Percentiles rank a stretch among this genome's conserved stretches.
Evolutionary conservation across 768 basidiomycete species (phyloP).

Genomic region (Jaapia argillacea): DNA sequence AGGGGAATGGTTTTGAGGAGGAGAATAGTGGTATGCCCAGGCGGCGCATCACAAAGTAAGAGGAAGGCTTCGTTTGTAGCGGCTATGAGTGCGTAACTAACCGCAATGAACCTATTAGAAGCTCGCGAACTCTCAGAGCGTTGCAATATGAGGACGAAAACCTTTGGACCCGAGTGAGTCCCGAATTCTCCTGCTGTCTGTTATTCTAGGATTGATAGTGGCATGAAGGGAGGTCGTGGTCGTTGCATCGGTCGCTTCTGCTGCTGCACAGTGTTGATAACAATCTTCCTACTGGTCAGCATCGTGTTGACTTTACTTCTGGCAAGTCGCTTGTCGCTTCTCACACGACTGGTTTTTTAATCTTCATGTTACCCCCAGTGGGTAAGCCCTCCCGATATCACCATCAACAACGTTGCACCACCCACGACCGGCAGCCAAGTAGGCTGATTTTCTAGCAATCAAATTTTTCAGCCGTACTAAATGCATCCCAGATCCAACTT

Average conservation of each 20-base stretch:
- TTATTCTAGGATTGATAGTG: constrained; percentile 29
- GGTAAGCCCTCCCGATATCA: constrained; percentile 64
- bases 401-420: constrained; percentile 38
- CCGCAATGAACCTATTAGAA: background rate
- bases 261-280: constrained; percentile 64
- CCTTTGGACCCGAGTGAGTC: constrained; percentile 10
- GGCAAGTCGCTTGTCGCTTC: constrained; percentile 29
- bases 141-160: constrained; percentile 9
- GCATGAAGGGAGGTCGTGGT: constrained; percentile 45
- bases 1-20: constrained; percentile 11
- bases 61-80: background rate
- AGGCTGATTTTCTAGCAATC: constrained; percentile 9
- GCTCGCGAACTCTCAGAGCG: constrained; percentile 4
- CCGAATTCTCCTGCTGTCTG: background rate
- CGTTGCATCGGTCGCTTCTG: constrained; percentile 61
- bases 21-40: constrained; percentile 9
- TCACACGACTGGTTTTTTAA: constrained; percentile 1
- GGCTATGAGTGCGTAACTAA: background rate
- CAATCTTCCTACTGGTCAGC: constrained; percentile 53
- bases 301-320: constrained; percentile 57
- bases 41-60: constrained; percentile 13
- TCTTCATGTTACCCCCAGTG: constrained; percentile 34
- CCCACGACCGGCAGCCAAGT: constrained; percentile 36
- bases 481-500: constrained; percentile 24
- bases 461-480: background rate